Percentiles rank a stretch among this genome's conserved stretches.
Conservation (phyloP, 345 rosid species). For the Brassica cretica region DNA sequence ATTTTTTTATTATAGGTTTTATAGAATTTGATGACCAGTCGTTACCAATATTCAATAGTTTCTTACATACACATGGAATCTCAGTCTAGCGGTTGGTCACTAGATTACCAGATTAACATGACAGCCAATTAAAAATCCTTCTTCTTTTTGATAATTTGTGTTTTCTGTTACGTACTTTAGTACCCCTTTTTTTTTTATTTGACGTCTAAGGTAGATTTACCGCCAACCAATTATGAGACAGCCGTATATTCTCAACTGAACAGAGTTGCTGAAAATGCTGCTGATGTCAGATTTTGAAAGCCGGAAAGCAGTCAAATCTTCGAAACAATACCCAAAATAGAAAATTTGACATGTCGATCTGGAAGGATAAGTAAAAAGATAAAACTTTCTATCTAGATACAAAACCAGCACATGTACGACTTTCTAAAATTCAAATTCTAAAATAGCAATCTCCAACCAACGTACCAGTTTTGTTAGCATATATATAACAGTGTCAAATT, state of each 20-base stretch:
- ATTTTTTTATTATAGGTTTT: slow-evolving; percentile 21
- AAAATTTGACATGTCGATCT: neutral
- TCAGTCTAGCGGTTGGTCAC: slow-evolving; percentile 3
- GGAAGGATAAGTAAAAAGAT: neutral
- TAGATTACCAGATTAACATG: neutral
- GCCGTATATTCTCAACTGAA: neutral
- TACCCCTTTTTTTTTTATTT: neutral
- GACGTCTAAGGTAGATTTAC: slow-evolving; percentile 3
- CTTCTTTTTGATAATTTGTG: neutral
- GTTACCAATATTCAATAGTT: slow-evolving; percentile 1
- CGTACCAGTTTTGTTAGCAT: neutral
- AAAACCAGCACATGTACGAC: neutral
- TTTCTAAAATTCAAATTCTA: neutral
- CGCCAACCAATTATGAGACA: slow-evolving; percentile 8
- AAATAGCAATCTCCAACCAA: slow-evolving; percentile 1
- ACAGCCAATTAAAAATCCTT: neutral
- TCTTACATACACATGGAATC: neutral
- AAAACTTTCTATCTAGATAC: neutral
- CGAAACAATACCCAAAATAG: slow-evolving; percentile 21
- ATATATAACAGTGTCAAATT: slow-evolving; percentile 1
- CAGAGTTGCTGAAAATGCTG: neutral
- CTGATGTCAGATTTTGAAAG: slow-evolving; percentile 5
- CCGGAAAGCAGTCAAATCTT: slow-evolving; percentile 4
- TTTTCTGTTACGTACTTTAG: neutral
- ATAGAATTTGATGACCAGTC: slow-evolving; percentile 21